Percentiles rank a stretch among this genome's conserved stretches.
Conservation (phyloP, 768 basidiomycete genomes). For the Kwoniella sp. region DNA sequence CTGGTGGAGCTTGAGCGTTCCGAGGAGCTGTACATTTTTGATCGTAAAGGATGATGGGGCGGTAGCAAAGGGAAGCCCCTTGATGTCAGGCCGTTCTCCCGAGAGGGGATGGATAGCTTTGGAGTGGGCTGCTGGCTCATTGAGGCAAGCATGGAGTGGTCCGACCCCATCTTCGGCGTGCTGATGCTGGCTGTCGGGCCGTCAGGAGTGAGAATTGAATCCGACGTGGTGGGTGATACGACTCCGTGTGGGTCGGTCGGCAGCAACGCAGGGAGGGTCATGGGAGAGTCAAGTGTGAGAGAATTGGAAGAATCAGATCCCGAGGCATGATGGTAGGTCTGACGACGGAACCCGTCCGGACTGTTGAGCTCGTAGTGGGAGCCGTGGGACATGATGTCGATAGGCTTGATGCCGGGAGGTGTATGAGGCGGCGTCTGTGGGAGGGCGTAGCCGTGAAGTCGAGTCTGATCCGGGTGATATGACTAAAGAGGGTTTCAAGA, state of each 20-base stretch:
- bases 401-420: slow-evolving; percentile 1
- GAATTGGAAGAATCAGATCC: not conserved
- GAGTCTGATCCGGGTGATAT: not conserved
- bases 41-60: slow-evolving; percentile 29
- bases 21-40: slow-evolving; percentile 14
- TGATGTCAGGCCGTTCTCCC: slow-evolving; percentile 8
- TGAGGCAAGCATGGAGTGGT: slow-evolving; percentile 22
- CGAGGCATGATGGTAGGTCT: not conserved
- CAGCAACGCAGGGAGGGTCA: slow-evolving; percentile 20
- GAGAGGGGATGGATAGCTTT: slow-evolving; percentile 7
- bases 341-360: too few relatives aligned
- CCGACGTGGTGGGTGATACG: slow-evolving; percentile 14
- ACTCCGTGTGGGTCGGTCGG: slow-evolving; percentile 19
- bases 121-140: slow-evolving; percentile 22
- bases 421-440: slow-evolving; percentile 6
- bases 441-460: not conserved
- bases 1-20: slow-evolving; percentile 7
- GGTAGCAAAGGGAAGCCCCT: slow-evolving; percentile 28
- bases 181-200: not conserved
- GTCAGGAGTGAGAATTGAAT: slow-evolving; percentile 17
- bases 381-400: slow-evolving; percentile 1
- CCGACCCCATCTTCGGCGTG: slow-evolving; percentile 18
- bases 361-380: not conserved
- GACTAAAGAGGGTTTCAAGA: not conserved
- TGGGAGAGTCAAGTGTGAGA: slow-evolving; percentile 14